Base-by-base conservation (phyloP, 2,329 filamentous ascomycete genomes). In the Alternaria consortialis region DNA sequence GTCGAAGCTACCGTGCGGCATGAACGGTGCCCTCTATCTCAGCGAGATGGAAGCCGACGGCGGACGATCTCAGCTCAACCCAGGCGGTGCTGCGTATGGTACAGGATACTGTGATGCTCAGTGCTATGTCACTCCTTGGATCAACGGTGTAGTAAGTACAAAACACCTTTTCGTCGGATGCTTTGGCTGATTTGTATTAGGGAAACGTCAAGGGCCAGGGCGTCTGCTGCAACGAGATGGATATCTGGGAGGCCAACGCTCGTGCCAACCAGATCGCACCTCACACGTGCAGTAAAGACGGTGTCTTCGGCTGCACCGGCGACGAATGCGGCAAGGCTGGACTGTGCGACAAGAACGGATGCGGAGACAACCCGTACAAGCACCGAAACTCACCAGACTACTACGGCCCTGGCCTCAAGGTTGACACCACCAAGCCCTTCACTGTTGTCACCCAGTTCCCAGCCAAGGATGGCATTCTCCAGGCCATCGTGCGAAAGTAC, bases 391-490 rank as follows among this genome's bases (percentile, higher is more conserved):
- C 66, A 27, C 71, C 70, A 53, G 53, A 64, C 42, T 77, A 67
- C 65, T 78, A 78, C 48, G 72, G 70, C 9, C 64, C 56, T 12
- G 58, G 64, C 29, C 62, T 70, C 27, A 88, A 80, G 52, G 80
- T 91, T 67, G 85, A 90, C 74, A 88, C 87, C 56, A 84, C 77
- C 64, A 80, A 83, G 73, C 85, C 86, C 69, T 77, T 90, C 68
- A 90, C 88, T 8, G 87, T 91, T 25, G 86, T 90, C 58, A 91
- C 88, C 9, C 88, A 90, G 76, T 91, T 91, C 80, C 77, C 87
- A 67, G 86, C 85, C 55, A 86, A 83, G 51, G 75, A 82, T 60
- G 87, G 88, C 58, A 78, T 80, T 9, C 85, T 90, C 50, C 81
- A 79, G 53, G 84, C 88, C 76, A 88, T 91, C 76, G 85, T 84